Base-by-base conservation (phyloP, 176 grass and related monocot genomes). In the Avena insularis region DNA sequence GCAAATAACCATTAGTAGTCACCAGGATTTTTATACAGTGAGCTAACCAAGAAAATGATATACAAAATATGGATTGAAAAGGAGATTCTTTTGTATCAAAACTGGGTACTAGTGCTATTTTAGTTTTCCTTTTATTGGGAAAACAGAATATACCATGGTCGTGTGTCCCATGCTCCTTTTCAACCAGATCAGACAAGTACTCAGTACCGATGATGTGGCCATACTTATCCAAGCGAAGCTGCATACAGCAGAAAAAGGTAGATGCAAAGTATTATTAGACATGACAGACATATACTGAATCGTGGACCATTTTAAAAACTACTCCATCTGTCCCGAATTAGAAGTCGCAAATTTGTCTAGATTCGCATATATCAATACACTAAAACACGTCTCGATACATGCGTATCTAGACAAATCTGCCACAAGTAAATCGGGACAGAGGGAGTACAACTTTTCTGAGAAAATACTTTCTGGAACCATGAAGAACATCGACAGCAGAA, bases 101-200 rank as follows among this genome's bases (percentile, higher is more conserved):
- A 67, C 66, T 68, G 8, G 29, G 70, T 60, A 33, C 8, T 82
- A 68, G 70, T 51, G 40, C 3, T 82, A 78, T 14, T 72, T 74
- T 78, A 14, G 29, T 25, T 78, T 50, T 49, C 20, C 31, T 78
- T 35, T 64, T 25, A 67, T 8, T 47, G 9, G 74, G 64, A 36
- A 49, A 71, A 9, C 71, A 53, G 43, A 73, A 40, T 75, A 87
- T 96, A 99, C 97, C 97, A 90, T 98, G 94, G 35, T 91, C 82
- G 60, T 93, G 93, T 79, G 67, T 67, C 45, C 88, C 86, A 73
- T 98, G 86, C 69, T 86, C 94, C 86, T 98, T 98, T 87, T 99
- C 97, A 90, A 99, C 97, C 54, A 99, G 89, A 85, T 99, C 97
- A 68, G 94, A 94, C 71, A 99, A 87, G 80, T 91, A 99, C 78